Conservation (phyloP, 495 filamentous ascomycete genomes). For the Penicillium subrubescens region DNA sequence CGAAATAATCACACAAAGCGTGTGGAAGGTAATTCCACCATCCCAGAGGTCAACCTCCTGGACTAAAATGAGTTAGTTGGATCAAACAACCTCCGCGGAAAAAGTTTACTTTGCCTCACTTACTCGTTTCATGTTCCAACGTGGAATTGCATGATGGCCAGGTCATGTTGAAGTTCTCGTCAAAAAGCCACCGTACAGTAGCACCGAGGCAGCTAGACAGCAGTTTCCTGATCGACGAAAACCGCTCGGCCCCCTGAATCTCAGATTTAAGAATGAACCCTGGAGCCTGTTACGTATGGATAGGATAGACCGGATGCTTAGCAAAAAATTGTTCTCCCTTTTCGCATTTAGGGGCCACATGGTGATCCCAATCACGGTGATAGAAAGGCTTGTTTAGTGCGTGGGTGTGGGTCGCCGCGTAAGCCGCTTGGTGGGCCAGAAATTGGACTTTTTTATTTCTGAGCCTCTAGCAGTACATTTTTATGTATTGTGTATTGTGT, state of each 20-base stretch:
- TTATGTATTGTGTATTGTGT: neutral
- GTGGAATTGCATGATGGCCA: slow-evolving; percentile 43
- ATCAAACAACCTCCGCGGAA: neutral
- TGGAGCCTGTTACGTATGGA: slow-evolving; percentile 6
- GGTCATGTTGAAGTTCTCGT: slow-evolving; percentile 27
- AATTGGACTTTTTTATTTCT: neutral
- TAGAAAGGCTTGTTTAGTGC: neutral
- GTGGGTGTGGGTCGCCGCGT: slow-evolving; percentile 12
- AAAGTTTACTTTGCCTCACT: neutral
- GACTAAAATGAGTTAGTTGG: slow-evolving; percentile 14
- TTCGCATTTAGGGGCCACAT: neutral
- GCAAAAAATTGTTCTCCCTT: neutral
- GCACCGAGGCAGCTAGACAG: too few relatives aligned
- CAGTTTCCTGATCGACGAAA: neutral
- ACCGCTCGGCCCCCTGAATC: neutral
- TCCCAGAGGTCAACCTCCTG: slow-evolving; percentile 21
- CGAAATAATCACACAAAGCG: slow-evolving; percentile 33
- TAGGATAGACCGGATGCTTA: neutral
- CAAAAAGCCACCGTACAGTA: neutral
- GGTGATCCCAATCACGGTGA: slow-evolving; percentile 9
- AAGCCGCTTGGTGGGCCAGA: neutral
- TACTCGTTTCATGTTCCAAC: slow-evolving; percentile 34
- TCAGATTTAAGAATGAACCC: neutral
- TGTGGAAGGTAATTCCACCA: slow-evolving; percentile 24
- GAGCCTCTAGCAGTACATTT: too few relatives aligned